These are phyloP conservation scores for Sorghum bicolor DNA, from an alignment of 176 grass and related monocot species.

Conservation along the genomic window DNA sequence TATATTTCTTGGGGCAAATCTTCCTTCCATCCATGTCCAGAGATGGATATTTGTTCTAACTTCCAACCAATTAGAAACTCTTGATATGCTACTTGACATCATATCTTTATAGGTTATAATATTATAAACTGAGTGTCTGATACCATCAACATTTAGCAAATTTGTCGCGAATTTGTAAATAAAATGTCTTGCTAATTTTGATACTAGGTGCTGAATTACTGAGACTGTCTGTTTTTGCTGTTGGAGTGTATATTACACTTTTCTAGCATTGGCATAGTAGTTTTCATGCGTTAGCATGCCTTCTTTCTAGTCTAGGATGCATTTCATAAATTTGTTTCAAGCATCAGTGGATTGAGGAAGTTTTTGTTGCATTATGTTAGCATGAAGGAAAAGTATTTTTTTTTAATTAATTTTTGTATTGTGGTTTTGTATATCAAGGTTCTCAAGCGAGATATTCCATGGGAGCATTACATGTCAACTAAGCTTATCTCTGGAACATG, in stretches of 20 bases:
- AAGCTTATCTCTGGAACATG: conserved; percentile 83
- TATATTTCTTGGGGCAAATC: too few species aligned
- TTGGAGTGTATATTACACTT: neutral
- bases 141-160: too few species aligned
- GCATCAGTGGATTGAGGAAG: neutral
- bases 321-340: neutral
- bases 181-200: neutral
- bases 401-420: conserved; percentile 10
- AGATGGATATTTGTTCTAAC: too few species aligned
- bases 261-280: neutral
- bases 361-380: conserved; percentile 2
- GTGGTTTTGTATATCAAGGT: conserved; percentile 60
- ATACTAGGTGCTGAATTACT: neutral
- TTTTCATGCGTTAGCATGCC: neutral
- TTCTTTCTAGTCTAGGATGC: neutral
- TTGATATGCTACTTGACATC: too few species aligned
- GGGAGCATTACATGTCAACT: conserved; percentile 92
- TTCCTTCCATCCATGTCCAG: too few species aligned
- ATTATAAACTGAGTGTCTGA: too few species aligned
- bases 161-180: too few species aligned
- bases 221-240: too few species aligned
- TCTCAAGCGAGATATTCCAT: conserved; percentile 96
- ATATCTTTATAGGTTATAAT: too few species aligned
- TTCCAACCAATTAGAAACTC: too few species aligned
- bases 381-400: neutral